Evolutionary conservation across 2,329 filamentous ascomycete species (phyloP), one percentile per base, ranked within the genome.

Genomic region (Penicillium sp.): DNA sequence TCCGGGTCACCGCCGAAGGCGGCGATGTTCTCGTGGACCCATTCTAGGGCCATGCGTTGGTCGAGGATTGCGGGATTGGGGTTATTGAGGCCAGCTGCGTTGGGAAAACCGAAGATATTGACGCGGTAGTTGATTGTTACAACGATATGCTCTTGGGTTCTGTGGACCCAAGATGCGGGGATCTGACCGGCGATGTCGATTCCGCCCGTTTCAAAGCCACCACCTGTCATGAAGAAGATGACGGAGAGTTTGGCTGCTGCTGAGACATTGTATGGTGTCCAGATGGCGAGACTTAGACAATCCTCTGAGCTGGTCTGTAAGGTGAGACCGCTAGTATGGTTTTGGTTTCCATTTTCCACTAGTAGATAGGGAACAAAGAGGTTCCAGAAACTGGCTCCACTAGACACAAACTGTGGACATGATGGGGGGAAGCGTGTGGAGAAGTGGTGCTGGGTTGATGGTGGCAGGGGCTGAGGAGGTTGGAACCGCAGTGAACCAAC

Each of bases 161-260:
- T 37, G n/a, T 49, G 31, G 27, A 79, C 75, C 74, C 77, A 78
- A 37, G 72, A 67, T 1, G 72, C 63, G 0, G 79, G 78, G 20
- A 79, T 74, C 55, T 80, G 77, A 56, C 76, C 81, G 1, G 78
- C 75, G 0, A 79, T 73, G 27, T 77, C 69, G 14, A 76, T 64
- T 23, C 77, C 78, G 27, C 79, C 79, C 6, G 69, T 74, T 9
- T 68, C 56, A 56, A 79, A 80, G 2, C 75, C 75, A 15, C 80
- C 80, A 4, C 80, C 80, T 37, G 79, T 77, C 33, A 81, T 70
- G 69, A 77, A 82, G 20, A 77, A 72, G 5, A 78, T 66, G 0
- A 82, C 79, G 0, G 79, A 79, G 4, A 79, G 63, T 11, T 58
- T 59, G 1, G 58, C 63, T 47, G 66, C 59, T 0, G 69, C 64